A percentile compares a stretch with the other conserved stretches of the same genome.
Conservation (phyloP, 371 early-diverging fungal genomes). For the Lichtheimia ornata region DNA sequence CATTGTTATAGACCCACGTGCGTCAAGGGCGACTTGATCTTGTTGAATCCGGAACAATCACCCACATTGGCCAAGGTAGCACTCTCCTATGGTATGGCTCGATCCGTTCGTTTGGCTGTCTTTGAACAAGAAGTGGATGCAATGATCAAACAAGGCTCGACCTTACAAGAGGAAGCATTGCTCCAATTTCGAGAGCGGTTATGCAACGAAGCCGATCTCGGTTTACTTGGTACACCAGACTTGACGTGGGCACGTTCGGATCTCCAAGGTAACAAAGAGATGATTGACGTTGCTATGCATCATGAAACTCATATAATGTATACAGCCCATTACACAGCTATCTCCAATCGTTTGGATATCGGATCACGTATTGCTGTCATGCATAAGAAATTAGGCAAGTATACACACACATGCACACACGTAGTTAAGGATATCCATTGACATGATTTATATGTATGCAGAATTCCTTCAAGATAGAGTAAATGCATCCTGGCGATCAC, state of each 20-base stretch:
- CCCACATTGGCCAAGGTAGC: slow-evolving; percentile 28
- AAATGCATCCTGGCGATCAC: too few relatives aligned
- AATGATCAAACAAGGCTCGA: slow-evolving; percentile 9
- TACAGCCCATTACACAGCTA: slow-evolving; percentile 12
- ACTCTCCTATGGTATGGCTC: slow-evolving; percentile 34
- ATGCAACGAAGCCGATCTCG: slow-evolving; percentile 1
- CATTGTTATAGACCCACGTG: slow-evolving; percentile 23
- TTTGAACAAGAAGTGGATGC: slow-evolving; percentile 14
- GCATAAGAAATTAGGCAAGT: slow-evolving; percentile 14
- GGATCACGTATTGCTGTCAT: slow-evolving; percentile 16
- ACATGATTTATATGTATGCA: too few relatives aligned
- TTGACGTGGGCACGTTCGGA: slow-evolving; percentile 32
- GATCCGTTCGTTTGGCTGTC: slow-evolving; percentile 26
- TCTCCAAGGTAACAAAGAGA: slow-evolving; percentile 25
- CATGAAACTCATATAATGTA: neutral
- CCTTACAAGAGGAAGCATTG: neutral
- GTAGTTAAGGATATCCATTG: too few relatives aligned
- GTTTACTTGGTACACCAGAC: slow-evolving; percentile 27
- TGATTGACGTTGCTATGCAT: neutral
- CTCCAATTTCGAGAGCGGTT: slow-evolving; percentile 4
- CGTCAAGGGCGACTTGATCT: slow-evolving; percentile 27
- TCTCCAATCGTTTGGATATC: slow-evolving; percentile 14
- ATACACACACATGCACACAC: too few relatives aligned
- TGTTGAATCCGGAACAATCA: slow-evolving; percentile 29
- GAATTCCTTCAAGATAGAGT: too few relatives aligned